A percentile compares a stretch with the other conserved stretches of the same genome.
Evolutionary conservation across 768 basidiomycete species (phyloP).

Genomic region (Lactarius quietus): DNA sequence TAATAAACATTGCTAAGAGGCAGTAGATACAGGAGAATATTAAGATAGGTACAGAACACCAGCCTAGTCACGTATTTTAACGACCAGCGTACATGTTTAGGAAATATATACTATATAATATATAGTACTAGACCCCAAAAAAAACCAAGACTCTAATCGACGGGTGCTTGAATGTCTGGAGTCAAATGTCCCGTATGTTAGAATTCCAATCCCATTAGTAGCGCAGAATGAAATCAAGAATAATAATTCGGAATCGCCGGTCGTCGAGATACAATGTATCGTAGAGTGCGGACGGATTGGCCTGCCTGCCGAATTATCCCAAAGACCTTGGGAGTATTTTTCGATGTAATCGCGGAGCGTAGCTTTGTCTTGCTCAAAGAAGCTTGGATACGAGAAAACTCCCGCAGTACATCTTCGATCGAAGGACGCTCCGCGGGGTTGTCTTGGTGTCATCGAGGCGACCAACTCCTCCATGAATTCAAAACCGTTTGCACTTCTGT

Average conservation of each 20-base stretch:
- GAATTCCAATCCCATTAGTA: background rate
- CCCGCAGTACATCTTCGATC: constrained; percentile 32
- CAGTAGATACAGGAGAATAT: too few relatives aligned
- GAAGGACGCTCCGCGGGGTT: constrained; percentile 34
- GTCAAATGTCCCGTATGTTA: background rate
- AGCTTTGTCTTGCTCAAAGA: constrained; percentile 29
- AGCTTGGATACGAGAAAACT: constrained; percentile 30
- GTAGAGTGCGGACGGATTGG: background rate
- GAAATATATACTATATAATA: too few relatives aligned
- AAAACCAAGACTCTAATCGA: background rate
- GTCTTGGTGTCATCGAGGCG: constrained; percentile 33
- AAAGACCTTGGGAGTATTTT: background rate
- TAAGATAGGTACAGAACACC: too few relatives aligned
- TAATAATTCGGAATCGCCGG: constrained; percentile 2
- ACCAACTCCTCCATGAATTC: constrained; percentile 35
- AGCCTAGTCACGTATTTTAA: too few relatives aligned
- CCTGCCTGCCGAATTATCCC: background rate
- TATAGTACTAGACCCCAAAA: background rate
- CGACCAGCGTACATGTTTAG: too few relatives aligned
- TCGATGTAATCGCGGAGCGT: constrained; percentile 32
- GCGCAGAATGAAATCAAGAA: background rate
- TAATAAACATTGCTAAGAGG: too few relatives aligned
- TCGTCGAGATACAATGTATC: background rate
- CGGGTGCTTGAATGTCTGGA: background rate
- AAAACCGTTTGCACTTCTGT: constrained; percentile 29